Percentiles rank a stretch among this genome's conserved stretches.
Evolutionary conservation across 495 filamentous ascomycete genomes (phyloP).

Genomic region (Talaromyces ruber): DNA sequence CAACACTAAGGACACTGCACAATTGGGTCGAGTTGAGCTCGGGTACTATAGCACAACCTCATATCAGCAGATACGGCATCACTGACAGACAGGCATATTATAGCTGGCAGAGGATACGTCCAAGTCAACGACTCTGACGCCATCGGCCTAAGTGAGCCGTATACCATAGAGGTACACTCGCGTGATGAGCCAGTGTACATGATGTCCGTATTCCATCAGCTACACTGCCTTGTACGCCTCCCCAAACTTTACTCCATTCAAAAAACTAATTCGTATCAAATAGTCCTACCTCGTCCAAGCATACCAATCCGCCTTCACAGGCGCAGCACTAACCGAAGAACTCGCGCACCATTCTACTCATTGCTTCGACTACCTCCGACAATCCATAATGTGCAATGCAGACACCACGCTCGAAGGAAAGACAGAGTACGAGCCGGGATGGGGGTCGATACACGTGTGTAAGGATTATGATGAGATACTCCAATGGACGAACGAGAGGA

Average conservation of each 20-base stretch:
- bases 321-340: neutral
- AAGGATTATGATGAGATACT: slow-evolving; percentile 30
- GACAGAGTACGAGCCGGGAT: slow-evolving; percentile 29
- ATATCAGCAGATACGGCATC: neutral
- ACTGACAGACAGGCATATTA: neutral
- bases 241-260: neutral
- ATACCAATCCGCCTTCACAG: neutral
- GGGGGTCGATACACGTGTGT: slow-evolving; percentile 33
- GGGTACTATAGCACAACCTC: neutral
- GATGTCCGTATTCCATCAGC: slow-evolving; percentile 5
- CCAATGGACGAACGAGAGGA: slow-evolving; percentile 28
- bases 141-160: neutral
- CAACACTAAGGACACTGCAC: neutral
- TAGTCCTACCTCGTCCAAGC: slow-evolving; percentile 1
- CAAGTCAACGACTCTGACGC: neutral
- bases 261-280: neutral
- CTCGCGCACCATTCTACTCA: slow-evolving; percentile 35
- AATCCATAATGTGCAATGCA: slow-evolving; percentile 36
- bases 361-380: slow-evolving; percentile 41
- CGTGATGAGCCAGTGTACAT: neutral
- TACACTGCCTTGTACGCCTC: slow-evolving; percentile 5
- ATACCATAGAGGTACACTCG: neutral
- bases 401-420: slow-evolving; percentile 40
- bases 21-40: slow-evolving; percentile 2
- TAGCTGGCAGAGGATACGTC: slow-evolving; percentile 1